Percentiles rank a stretch among this genome's conserved stretches.
These are phyloP conservation scores for Crotalaria pallida DNA, from an alignment of 306 rosid species.

Conservation along the genomic window DNA sequence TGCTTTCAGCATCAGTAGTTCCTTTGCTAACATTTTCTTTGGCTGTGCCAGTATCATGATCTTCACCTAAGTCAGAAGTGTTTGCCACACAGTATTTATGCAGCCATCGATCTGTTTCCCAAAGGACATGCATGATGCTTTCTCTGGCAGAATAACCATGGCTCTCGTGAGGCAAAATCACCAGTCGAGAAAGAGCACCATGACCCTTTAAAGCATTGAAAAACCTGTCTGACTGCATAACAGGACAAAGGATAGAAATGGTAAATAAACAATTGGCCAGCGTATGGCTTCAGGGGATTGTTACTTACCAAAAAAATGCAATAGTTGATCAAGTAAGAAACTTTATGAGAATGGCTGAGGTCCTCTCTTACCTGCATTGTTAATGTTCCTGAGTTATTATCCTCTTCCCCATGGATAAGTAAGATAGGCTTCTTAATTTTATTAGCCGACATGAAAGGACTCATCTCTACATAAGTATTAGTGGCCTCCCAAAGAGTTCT, in stretches of 20 bases:
- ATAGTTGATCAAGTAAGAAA: slow-evolving; percentile 3
- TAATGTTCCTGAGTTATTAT: slow-evolving; percentile 89
- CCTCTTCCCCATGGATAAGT: slow-evolving; percentile 98
- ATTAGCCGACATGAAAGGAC: slow-evolving; percentile 96
- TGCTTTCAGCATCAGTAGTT: slow-evolving; percentile 44
- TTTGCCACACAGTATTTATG: slow-evolving; percentile 60
- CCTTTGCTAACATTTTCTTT: slow-evolving; percentile 41
- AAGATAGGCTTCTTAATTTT: slow-evolving; percentile 94
- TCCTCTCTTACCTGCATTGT: slow-evolving; percentile 78
- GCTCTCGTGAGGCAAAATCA: slow-evolving; percentile 90
- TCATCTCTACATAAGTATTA: slow-evolving; percentile 85
- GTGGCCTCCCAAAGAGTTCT: slow-evolving; percentile 99
- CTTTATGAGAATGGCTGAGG: background rate
- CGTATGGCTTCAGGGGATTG: slow-evolving; percentile 8
- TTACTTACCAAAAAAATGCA: slow-evolving; percentile 13
- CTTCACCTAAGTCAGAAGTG: slow-evolving; percentile 36
- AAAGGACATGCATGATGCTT: slow-evolving; percentile 98
- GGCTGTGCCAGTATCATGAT: slow-evolving; percentile 23
- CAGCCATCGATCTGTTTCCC: slow-evolving; percentile 99
- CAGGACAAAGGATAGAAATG: slow-evolving; percentile 22
- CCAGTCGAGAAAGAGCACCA: slow-evolving; percentile 93
- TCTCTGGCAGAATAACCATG: slow-evolving; percentile 89
- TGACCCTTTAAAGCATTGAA: slow-evolving; percentile 97
- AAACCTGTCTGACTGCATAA: slow-evolving; percentile 86
- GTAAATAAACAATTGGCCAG: slow-evolving; percentile 14